Percentiles rank a stretch among this genome's conserved stretches.
Evolutionary conservation across 139 green algal genomes (phyloP).

Genomic region (Chlorella sp.): DNA sequence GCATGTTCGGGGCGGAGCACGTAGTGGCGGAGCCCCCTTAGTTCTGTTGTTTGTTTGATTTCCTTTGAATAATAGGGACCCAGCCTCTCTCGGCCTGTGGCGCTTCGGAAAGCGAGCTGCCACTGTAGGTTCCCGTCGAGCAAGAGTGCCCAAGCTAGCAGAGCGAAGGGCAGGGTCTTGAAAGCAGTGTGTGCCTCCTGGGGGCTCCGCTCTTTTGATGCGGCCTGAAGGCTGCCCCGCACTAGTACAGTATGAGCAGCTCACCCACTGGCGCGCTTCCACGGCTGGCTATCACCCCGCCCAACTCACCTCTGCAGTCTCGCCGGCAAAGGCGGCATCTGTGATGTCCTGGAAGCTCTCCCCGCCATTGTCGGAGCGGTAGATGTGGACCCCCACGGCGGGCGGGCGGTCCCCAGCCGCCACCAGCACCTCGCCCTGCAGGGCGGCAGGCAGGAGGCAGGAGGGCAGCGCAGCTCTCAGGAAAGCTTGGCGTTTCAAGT

Average conservation of each 20-base stretch:
- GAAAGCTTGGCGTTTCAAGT: not conserved
- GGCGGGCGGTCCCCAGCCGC: constrained; percentile 5
- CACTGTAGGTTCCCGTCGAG: no score
- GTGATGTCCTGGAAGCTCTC: constrained; percentile 9
- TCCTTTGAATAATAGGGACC: no score
- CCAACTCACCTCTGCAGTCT: not conserved
- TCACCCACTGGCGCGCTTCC: not conserved
- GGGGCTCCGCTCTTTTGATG: no score
- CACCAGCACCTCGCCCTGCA: constrained; percentile 24
- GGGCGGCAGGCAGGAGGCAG: not conserved
- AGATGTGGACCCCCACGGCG: constrained; percentile 7
- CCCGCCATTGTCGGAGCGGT: constrained; percentile 1
- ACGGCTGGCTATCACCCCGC: not conserved
- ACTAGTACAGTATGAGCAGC: not conserved
- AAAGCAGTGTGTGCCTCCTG: not conserved
- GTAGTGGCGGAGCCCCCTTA: no score
- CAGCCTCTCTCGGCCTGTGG: no score
- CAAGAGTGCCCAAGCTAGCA: not conserved
- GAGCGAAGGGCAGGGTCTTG: not conserved
- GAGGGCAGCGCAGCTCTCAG: not conserved
- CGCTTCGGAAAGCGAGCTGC: no score
- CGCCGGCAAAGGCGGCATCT: not conserved
- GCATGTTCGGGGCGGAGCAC: no score
- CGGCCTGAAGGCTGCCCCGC: not conserved
- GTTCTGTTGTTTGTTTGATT: not conserved